These are phyloP conservation scores for Aspergillus haitiensis DNA, from an alignment of 495 filamentous ascomycete species.

Conservation along the genomic window DNA sequence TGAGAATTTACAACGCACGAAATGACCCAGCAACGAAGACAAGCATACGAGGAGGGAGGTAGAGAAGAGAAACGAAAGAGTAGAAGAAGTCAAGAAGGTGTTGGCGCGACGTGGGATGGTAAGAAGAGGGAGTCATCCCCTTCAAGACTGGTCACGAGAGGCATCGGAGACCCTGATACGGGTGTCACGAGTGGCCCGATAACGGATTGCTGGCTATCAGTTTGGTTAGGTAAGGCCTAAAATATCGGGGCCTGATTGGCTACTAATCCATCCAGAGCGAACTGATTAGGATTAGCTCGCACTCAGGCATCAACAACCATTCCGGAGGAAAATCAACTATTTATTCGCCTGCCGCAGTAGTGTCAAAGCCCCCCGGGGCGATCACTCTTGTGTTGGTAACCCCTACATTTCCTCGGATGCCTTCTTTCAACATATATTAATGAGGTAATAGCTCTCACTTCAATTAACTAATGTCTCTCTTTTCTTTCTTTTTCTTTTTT, in stretches of 20 bases:
- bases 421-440: too few species aligned
- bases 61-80: constrained; percentile 1
- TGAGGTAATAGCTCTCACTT: too few species aligned
- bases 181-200: constrained; percentile 1
- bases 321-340: too few species aligned
- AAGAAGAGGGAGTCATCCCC: background rate
- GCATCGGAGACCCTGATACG: background rate
- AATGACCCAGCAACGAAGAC: background rate
- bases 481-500: too few species aligned
- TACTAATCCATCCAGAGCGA: background rate
- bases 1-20: background rate
- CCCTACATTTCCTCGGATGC: too few species aligned
- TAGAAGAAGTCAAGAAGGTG: constrained; percentile 1
- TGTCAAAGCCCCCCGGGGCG: too few species aligned
- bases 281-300: background rate
- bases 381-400: too few species aligned
- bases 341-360: too few species aligned
- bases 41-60: background rate
- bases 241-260: background rate
- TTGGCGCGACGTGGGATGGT: background rate
- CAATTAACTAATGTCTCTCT: too few species aligned
- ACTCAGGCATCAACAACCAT: too few species aligned
- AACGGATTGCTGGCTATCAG: background rate
- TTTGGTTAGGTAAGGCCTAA: background rate
- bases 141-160: constrained; percentile 5